phyloP scores from a whole-genome alignment of 2,329 filamentous ascomycete genomes.

The Botrytis squamosa region DNA sequence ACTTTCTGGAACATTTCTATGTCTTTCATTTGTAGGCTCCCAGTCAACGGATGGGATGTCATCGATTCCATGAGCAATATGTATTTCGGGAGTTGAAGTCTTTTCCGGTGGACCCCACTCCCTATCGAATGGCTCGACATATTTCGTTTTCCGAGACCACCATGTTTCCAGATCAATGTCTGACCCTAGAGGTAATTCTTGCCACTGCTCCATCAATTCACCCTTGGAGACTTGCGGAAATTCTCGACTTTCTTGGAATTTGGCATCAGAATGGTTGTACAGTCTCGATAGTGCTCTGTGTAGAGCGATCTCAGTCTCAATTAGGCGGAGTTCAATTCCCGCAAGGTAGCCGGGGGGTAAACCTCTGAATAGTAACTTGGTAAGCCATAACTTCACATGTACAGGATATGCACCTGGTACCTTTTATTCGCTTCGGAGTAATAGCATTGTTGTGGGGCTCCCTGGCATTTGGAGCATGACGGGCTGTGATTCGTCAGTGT shows the following conservation, averaged over 20 bases:
- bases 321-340: not conserved
- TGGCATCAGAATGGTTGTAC: not conserved
- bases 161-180: not conserved
- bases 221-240: not conserved
- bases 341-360: not conserved
- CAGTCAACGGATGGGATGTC: not conserved
- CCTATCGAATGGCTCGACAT: not conserved
- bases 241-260: not conserved
- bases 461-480: not conserved
- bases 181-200: not conserved
- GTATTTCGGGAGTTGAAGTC: not conserved
- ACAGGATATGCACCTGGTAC: not conserved
- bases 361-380: not conserved
- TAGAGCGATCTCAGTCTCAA: not conserved
- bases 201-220: not conserved
- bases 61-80: not conserved
- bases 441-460: not conserved
- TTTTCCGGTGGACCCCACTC: not conserved
- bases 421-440: not conserved
- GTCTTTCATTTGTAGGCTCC: not conserved
- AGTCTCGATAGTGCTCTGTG: not conserved
- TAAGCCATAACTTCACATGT: not conserved
- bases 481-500: not conserved
- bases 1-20: not conserved
- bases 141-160: not conserved